A percentile compares a stretch with the other conserved stretches of the same genome.
Evolutionary conservation across 192 early-diverging fungal species (phyloP).

Genomic region (Coemansia sp.): DNA sequence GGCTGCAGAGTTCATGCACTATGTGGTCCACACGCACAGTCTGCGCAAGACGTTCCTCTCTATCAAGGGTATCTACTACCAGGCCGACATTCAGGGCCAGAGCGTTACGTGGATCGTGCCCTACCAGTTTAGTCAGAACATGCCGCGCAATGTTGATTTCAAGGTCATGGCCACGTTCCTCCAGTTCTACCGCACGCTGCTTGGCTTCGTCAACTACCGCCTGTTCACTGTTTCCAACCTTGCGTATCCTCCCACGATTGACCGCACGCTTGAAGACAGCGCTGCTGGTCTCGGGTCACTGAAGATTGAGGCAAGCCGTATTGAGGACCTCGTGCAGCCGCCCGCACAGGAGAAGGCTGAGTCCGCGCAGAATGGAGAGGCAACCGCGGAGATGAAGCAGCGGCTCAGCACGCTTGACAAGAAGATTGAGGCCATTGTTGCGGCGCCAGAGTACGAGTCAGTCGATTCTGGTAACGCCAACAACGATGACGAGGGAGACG

Average conservation of each 20-base stretch:
- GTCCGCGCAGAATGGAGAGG: constrained; percentile 27
- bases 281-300: constrained; percentile 50
- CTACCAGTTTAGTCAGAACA: constrained; percentile 87
- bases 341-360: constrained; percentile 28
- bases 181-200: constrained; percentile 90
- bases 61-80: constrained; percentile 99
- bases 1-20: constrained; percentile 92
- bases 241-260: constrained; percentile 87
- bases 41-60: constrained; percentile 91
- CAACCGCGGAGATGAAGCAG: constrained; percentile 25
- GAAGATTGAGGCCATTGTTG: constrained; percentile 47
- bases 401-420: constrained; percentile 35
- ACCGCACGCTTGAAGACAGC: constrained; percentile 48
- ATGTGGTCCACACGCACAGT: constrained; percentile 74
- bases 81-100: constrained; percentile 95
- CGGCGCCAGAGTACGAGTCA: constrained; percentile 25
- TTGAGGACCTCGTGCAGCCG: constrained; percentile 43
- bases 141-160: constrained; percentile 93
- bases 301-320: constrained; percentile 34
- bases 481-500: constrained; percentile 18
- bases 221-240: constrained; percentile 87
- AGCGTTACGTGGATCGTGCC: constrained; percentile 94
- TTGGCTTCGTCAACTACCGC: constrained; percentile 94
- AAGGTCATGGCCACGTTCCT: constrained; percentile 96
- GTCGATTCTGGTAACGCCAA: constrained; percentile 3